phyloP scores from a whole-genome alignment of 306 rosid genomes.

The Fragaria ananassa region DNA sequence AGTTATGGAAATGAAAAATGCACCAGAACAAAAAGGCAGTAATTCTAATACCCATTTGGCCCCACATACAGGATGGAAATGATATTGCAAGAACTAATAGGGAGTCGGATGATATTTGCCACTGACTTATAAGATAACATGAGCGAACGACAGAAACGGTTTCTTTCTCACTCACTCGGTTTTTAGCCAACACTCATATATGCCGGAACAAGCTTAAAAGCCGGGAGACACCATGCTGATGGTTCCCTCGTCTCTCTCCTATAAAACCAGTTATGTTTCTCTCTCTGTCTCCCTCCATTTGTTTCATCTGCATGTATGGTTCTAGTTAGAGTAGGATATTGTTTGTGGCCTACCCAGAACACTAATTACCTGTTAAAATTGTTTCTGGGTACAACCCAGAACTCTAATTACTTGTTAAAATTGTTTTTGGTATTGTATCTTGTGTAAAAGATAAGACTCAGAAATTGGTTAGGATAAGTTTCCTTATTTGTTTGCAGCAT shows the following conservation, averaged over 20 bases:
- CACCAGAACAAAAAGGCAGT: too few relatives aligned
- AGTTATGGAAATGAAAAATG: too few relatives aligned
- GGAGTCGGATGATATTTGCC: conserved; percentile 14
- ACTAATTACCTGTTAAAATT: background rate
- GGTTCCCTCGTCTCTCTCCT: conserved; percentile 31
- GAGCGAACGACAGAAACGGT: background rate
- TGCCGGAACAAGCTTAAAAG: conserved; percentile 14
- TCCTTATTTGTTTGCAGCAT: background rate
- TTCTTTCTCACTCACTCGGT: background rate
- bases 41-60: background rate
- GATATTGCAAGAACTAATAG: conserved; percentile 5
- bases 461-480: background rate
- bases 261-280: conserved; percentile 20
- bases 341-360: background rate
- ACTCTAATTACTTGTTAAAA: background rate
- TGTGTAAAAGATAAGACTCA: conserved; percentile 2
- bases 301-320: background rate
- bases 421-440: background rate
- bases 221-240: conserved; percentile 35
- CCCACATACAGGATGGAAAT: background rate
- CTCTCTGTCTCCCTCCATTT: conserved; percentile 18
- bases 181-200: background rate
- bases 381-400: background rate
- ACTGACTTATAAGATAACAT: conserved; percentile 26
- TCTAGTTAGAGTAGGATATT: background rate